Evolutionary conservation across 108 stramenopile species (phyloP), one percentile per base, ranked within the genome.

Genomic region (Skeletonema costatum): DNA sequence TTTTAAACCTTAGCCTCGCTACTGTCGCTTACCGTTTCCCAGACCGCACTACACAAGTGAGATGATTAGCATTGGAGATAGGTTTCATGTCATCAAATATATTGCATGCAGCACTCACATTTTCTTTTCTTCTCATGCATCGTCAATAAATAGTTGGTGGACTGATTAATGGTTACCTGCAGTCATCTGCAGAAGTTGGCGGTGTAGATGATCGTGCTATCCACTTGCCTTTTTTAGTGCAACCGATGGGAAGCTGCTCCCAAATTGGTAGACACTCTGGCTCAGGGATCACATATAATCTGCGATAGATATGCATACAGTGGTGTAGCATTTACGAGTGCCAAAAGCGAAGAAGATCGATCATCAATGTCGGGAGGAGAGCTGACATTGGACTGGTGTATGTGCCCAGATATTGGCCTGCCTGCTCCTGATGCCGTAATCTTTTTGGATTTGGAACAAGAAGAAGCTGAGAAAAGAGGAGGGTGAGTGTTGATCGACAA

Each of bases 261-360:
- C 32, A 78, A 73, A 46, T 64, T 97, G 32, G 62, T 60, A 14
- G 68, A 81, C 21, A 75, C 80, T 36, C 79, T 98, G 41, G 73
- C 77, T 7, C 71, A 69, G n/a, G 93, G 95, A 35, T 87, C 78
- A 32, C 90, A 91, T 32, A 65, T 98, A 32, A 78, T 99, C 13
- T 99, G 98, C 67, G 98, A 99, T 82, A 86, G 97, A 44, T 99
- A 99, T 85, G 97, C 97, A 19, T 97, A 98, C 79, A 93, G 92
- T 42, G 99, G 98, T 32, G 98, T 99, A 25, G 98, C 98, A 19
- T 99, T 99, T 87, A 93, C 95, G 1, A 90, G 96, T 21, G 91
- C 98, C 76, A 99, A 99, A 78, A 53, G 38, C 8, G 71, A 60
- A 33, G 76, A 82, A 74, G 84, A 82, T 42, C 51, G 85, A 58